Evolutionary conservation across 768 basidiomycete genomes (phyloP).

Genomic region (Kwoniella europaea): DNA sequence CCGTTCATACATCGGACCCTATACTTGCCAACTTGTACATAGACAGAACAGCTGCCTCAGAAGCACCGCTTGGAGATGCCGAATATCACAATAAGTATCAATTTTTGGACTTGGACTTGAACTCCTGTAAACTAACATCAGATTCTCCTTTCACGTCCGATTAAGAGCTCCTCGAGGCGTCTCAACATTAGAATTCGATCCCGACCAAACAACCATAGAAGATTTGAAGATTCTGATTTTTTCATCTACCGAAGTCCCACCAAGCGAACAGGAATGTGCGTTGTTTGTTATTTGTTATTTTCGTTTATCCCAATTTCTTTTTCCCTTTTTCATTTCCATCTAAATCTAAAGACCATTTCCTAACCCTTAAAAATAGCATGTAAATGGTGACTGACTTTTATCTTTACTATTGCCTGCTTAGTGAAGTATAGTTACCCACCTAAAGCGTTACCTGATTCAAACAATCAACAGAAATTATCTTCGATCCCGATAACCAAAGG

Average conservation of each 20-base stretch:
- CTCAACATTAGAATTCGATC: conserved; percentile 72
- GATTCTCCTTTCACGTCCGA: conserved; percentile 61
- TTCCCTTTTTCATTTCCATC: not conserved
- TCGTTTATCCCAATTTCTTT: too few relatives aligned
- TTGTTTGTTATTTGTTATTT: not conserved
- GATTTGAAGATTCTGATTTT: conserved; percentile 78
- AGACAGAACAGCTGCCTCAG: too few relatives aligned
- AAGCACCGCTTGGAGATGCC: not conserved
- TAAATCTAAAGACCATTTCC: too few relatives aligned
- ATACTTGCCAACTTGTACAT: too few relatives aligned
- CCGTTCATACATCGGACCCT: too few relatives aligned
- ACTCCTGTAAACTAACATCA: conserved; percentile 4
- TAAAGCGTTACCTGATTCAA: conserved; percentile 68
- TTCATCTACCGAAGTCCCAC: conserved; percentile 69
- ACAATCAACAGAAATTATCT: conserved; percentile 59
- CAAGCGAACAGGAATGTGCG: conserved; percentile 76
- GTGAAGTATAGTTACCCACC: conserved; percentile 78
- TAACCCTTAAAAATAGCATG: not conserved
- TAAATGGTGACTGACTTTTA: conserved; percentile 8
- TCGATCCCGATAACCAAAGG: conserved; percentile 77
- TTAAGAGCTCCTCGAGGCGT: conserved; percentile 85
- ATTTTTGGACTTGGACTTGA: not conserved
- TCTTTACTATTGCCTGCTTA: conserved; percentile 8
- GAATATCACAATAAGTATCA: conserved; percentile 23
- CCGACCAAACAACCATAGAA: conserved; percentile 67